These are phyloP conservation scores for Scenedesmus sp. DNA, from an alignment of 163 green algal genomes.

Conservation along the genomic window DNA sequence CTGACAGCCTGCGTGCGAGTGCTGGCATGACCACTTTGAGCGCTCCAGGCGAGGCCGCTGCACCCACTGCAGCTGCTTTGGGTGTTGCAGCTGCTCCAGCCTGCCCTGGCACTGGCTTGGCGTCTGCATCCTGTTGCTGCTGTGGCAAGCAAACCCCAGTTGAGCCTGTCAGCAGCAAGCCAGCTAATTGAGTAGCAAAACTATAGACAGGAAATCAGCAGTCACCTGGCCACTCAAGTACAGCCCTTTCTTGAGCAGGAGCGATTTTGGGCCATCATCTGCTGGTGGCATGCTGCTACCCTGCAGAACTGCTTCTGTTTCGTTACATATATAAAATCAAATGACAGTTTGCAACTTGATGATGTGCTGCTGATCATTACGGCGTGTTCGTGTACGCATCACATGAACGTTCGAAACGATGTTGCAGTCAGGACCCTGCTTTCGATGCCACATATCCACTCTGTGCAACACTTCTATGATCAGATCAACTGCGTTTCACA, in stretches of 20 bases:
- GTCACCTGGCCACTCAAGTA: conserved; percentile 28
- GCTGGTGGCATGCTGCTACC: conserved; percentile 2
- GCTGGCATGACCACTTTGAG: not conserved
- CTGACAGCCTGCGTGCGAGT: not conserved
- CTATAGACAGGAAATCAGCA: not conserved
- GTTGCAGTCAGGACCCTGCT: too few relatives aligned
- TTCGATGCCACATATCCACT: too few relatives aligned
- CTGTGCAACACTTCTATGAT: too few relatives aligned
- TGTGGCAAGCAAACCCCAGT: conserved; percentile 14
- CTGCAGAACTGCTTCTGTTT: not conserved
- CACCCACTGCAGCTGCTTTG: not conserved
- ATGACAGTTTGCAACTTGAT: not conserved
- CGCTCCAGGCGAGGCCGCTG: not conserved
- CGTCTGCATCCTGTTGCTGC: not conserved
- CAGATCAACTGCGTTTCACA: too few relatives aligned
- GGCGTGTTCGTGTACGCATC: not conserved
- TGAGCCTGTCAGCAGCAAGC: not conserved
- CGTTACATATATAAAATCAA: not conserved
- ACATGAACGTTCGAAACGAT: not conserved
- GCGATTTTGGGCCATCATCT: conserved; percentile 17
- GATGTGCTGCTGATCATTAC: not conserved
- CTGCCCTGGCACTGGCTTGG: not conserved
- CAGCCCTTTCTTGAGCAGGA: conserved; percentile 28
- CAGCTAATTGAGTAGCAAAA: not conserved
- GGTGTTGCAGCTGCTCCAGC: not conserved